A percentile compares a stretch with the other conserved stretches of the same genome.
Conservation (phyloP, 176 grass and related monocot genomes). For the Ensete glaucum region DNA sequence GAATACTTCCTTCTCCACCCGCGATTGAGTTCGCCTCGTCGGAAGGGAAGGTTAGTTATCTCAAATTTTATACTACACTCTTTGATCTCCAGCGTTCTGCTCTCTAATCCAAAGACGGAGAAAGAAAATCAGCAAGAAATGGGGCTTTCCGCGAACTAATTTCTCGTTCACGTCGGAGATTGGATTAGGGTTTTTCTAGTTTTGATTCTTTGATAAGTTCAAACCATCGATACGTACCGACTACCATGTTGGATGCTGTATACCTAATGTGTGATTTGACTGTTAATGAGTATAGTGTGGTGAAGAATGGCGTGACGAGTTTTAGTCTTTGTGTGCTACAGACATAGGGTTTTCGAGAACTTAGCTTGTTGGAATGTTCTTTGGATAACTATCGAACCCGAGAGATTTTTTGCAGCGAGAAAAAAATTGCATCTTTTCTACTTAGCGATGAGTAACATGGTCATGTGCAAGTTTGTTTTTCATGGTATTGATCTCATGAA, state of each 20-base stretch:
- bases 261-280: neutral
- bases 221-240: neutral
- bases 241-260: neutral
- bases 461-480: no score
- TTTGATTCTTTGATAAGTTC: neutral
- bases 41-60: slow-evolving; percentile 47
- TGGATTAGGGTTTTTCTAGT: neutral
- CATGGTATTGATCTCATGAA: neutral
- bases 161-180: neutral
- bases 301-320: neutral
- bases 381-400: neutral
- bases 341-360: neutral
- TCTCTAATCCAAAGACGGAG: neutral
- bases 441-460: no score
- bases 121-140: neutral
- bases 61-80: neutral
- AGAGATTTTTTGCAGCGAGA: neutral
- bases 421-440: neutral
- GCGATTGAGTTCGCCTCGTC: slow-evolving; percentile 80
- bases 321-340: neutral
- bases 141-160: neutral
- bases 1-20: slow-evolving; percentile 63
- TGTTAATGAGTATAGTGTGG: neutral
- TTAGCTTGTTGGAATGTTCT: neutral
- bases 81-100: neutral